Conservation (phyloP, 192 early-diverging fungal species). For the Chytriomyces confervae region DNA sequence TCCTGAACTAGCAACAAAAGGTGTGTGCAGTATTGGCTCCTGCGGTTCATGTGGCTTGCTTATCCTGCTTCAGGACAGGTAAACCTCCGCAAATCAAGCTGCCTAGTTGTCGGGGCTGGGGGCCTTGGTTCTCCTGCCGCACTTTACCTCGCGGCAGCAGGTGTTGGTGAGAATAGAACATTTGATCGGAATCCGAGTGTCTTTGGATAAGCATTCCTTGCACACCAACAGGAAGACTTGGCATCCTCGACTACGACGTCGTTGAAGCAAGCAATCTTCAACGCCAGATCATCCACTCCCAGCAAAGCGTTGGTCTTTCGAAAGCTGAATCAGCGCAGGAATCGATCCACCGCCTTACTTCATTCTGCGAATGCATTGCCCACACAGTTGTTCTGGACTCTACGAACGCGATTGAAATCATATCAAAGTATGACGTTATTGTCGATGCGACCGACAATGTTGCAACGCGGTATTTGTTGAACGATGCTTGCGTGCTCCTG, state of each 20-base stretch:
- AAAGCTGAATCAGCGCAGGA: slow-evolving; percentile 82
- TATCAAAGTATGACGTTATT: slow-evolving; percentile 74
- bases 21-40: slow-evolving; percentile 37
- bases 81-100: slow-evolving; percentile 71
- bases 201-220: neutral
- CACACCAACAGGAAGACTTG: slow-evolving; percentile 59
- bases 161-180: slow-evolving; percentile 61
- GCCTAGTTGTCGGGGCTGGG: slow-evolving; percentile 92
- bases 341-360: slow-evolving; percentile 55
- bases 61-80: slow-evolving; percentile 67
- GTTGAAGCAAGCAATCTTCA: slow-evolving; percentile 94
- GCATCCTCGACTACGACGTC: slow-evolving; percentile 90
- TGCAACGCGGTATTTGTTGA: slow-evolving; percentile 91
- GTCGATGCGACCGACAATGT: slow-evolving; percentile 95
- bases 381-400: slow-evolving; percentile 80
- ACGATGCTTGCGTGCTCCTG: slow-evolving; percentile 88
- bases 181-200: neutral
- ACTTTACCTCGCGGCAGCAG: slow-evolving; percentile 88
- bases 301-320: slow-evolving; percentile 64
- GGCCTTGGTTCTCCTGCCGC: slow-evolving; percentile 89
- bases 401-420: slow-evolving; percentile 69
- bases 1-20: slow-evolving; percentile 73
- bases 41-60: neutral
- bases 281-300: slow-evolving; percentile 91
- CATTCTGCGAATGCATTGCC: slow-evolving; percentile 59